Base-by-base conservation (phyloP, 495 filamentous ascomycete species). In the Penicillium paxilli region DNA sequence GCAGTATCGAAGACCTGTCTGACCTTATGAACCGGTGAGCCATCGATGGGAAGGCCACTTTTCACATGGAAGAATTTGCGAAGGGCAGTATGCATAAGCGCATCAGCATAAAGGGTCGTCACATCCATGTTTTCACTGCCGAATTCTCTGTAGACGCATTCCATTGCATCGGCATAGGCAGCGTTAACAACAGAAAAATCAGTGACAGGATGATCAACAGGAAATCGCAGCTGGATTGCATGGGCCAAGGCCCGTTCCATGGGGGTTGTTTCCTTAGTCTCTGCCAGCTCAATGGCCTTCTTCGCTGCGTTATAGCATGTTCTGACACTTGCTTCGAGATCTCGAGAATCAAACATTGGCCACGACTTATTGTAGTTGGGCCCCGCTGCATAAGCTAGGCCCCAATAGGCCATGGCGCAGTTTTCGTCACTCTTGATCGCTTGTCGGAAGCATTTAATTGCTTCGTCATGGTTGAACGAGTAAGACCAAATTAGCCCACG, bases 281-380 rank as follows among this genome's bases (percentile, higher is more conserved):
- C 40, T 9, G 69, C 63, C 38, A 72, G 59, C 17, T 62, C 61
- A 20, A 59, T 57, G 0, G 84, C 85, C 23, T 72, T 57, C 3
- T 59, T 41, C 1, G 75, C 65, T 0, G 81, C 80, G 1, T 50
- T 21, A 45, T 78, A 69, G 1, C 80, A 77, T 23, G 72, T 62
- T 2, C 60, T 65, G 21, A 84, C 66, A 1, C 68, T 80, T 0
- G 45, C 32, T 5, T 70, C 58, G 4, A 83, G 64, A 42, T 90
- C 85, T 11, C 69, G 55, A 6, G 71, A 65, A 49, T 88, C 87
- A 52, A 89, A 89, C 17, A 79, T 64, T 4, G 80, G 70, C 86
- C 85, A 90, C 0, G 86, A 82, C 61, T 88, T 88, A 59, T 90
- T 89, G 66, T 89, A 90, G 52, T 90, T 88, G 4, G 87, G 85